A percentile compares a stretch with the other conserved stretches of the same genome.
Conservation (phyloP, 2,329 filamentous ascomycete genomes). For the Fusarium nanum region DNA sequence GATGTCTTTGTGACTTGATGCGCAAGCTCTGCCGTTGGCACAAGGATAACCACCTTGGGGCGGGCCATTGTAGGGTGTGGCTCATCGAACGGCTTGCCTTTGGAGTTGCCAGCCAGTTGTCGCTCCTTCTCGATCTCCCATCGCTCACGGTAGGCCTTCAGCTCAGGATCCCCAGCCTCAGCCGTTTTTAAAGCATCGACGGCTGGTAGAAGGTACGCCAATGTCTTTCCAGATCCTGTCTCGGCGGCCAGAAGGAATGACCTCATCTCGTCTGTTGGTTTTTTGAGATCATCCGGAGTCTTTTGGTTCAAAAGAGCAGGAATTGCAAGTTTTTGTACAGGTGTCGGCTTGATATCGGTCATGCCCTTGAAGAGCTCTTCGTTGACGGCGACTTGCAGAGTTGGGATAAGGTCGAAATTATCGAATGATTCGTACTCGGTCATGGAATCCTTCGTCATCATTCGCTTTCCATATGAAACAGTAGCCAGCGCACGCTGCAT, state of each 20-base stretch:
- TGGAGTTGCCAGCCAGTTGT: conserved; percentile 64
- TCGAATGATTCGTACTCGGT: conserved; percentile 81
- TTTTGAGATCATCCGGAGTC: conserved; percentile 42
- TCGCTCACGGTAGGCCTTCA: conserved; percentile 67
- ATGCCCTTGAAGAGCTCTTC: conserved; percentile 81
- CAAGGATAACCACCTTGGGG: conserved; percentile 85
- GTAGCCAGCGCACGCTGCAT: conserved; percentile 87
- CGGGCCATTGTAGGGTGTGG: conserved; percentile 80
- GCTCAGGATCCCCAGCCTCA: conserved; percentile 70
- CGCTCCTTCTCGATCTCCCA: conserved; percentile 67
- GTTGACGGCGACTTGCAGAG: conserved; percentile 76
- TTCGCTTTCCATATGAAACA: conserved; percentile 78
- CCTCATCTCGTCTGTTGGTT: conserved; percentile 55
- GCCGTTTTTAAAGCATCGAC: conserved; percentile 86
- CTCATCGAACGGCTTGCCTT: conserved; percentile 74
- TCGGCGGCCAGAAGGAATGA: conserved; percentile 89
- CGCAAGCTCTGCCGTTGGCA: conserved; percentile 93
- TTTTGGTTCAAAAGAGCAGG: conserved; percentile 77
- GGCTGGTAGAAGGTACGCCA: conserved; percentile 88
- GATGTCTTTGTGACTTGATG: conserved; percentile 84
- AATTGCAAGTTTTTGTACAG: conserved; percentile 89
- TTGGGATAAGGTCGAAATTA: conserved; percentile 79
- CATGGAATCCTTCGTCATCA: conserved; percentile 65
- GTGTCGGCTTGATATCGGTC: conserved; percentile 82
- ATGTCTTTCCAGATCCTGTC: conserved; percentile 95